These are phyloP conservation scores for Pichia cabralensis DNA, from an alignment of 805 yeast species.

Conservation along the genomic window DNA sequence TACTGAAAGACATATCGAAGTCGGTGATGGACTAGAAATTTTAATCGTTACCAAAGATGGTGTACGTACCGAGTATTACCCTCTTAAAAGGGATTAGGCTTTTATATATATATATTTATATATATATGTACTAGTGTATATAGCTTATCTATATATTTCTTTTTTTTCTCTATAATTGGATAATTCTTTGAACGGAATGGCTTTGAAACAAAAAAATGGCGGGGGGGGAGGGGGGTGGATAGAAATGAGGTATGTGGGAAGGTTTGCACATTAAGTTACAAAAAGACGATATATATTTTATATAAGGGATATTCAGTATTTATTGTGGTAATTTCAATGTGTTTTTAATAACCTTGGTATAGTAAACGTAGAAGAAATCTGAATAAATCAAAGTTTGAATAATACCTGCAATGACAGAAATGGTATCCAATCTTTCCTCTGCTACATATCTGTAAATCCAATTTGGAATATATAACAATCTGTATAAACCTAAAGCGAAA, in stretches of 20 bases:
- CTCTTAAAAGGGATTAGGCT: slow-evolving; percentile 73
- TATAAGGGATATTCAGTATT: neutral
- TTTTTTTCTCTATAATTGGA: too few species aligned
- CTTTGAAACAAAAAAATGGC: too few species aligned
- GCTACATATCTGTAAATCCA: slow-evolving; percentile 81
- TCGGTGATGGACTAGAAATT: slow-evolving; percentile 93
- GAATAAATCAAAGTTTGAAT: slow-evolving; percentile 84
- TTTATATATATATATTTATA: neutral
- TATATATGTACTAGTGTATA: too few species aligned
- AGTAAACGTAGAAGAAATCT: slow-evolving; percentile 91
- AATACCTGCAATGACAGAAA: slow-evolving; percentile 71
- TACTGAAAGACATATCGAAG: slow-evolving; percentile 96
- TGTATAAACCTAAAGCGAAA: slow-evolving; percentile 83
- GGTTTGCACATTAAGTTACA: too few species aligned
- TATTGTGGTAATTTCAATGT: slow-evolving; percentile 48
- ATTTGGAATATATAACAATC: slow-evolving; percentile 86
- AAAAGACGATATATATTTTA: slow-evolving; percentile 1
- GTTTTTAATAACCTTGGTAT: slow-evolving; percentile 70
- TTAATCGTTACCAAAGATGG: slow-evolving; percentile 91
- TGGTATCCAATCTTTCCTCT: slow-evolving; percentile 55
- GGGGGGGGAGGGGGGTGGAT: too few species aligned
- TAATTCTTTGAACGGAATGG: too few species aligned
- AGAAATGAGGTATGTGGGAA: too few species aligned
- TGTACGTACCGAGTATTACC: slow-evolving; percentile 69
- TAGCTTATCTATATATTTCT: too few species aligned